Conservation (phyloP, 345 rosid genomes). For the Gossypium rotundifolium region DNA sequence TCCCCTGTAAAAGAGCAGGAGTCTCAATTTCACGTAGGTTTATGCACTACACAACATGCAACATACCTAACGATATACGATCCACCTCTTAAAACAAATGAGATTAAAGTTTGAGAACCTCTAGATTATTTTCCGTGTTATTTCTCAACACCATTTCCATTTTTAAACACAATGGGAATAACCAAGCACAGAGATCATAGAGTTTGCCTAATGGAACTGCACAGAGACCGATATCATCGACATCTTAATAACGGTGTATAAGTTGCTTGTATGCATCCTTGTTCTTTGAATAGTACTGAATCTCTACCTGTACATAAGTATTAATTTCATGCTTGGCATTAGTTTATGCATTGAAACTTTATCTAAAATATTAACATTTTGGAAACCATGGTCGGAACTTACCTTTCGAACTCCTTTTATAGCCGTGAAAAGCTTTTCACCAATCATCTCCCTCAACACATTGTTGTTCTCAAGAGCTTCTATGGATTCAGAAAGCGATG, state of each 20-base stretch:
- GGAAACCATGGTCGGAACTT: slow-evolving; percentile 1
- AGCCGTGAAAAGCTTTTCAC: slow-evolving; percentile 64
- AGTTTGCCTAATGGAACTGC: background rate
- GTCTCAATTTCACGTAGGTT: too few relatives aligned
- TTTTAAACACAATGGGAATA: too few relatives aligned
- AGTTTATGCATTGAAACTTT: background rate
- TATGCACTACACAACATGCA: too few relatives aligned
- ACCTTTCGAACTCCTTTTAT: slow-evolving; percentile 86
- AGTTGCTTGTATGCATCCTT: slow-evolving; percentile 70
- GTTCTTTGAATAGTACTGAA: slow-evolving; percentile 48
- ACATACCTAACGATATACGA: too few relatives aligned
- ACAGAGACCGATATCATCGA: background rate
- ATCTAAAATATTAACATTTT: background rate
- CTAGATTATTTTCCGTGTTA: too few relatives aligned
- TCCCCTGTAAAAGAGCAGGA: too few relatives aligned
- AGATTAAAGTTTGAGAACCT: too few relatives aligned
- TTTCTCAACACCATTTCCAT: too few relatives aligned
- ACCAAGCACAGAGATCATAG: background rate
- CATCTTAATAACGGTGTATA: slow-evolving; percentile 58
- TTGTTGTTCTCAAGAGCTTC: slow-evolving; percentile 58
- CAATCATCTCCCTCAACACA: slow-evolving; percentile 50
- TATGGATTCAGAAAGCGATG: slow-evolving; percentile 59
- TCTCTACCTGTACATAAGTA: slow-evolving; percentile 26
- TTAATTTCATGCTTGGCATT: background rate
- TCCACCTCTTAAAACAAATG: too few relatives aligned